Conservation (phyloP, 352 stramenopile genomes). For the Globisporangium paroecandrum region DNA sequence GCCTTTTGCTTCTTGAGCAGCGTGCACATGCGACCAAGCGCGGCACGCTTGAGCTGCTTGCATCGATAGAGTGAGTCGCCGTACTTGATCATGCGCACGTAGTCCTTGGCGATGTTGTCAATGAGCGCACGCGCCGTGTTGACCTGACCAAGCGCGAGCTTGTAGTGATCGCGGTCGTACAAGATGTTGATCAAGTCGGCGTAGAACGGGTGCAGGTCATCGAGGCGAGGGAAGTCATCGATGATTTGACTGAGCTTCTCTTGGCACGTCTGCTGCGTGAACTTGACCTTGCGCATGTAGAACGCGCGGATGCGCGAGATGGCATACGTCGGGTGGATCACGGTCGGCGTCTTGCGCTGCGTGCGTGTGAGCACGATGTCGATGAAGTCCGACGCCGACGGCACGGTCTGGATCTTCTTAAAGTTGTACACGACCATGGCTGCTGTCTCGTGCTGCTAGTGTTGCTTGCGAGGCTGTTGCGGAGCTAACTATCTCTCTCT, state of each 20-base stretch:
- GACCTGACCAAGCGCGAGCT: conserved; percentile 98
- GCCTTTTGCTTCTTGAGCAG: conserved; percentile 99
- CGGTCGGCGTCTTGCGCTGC: conserved; percentile 98
- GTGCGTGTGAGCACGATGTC: conserved; percentile 99
- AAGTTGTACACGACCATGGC: conserved; percentile 99
- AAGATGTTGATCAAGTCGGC: conserved; percentile 99
- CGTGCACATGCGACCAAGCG: conserved; percentile 99
- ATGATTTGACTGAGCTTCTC: conserved; percentile 98
- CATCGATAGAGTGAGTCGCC: conserved; percentile 99
- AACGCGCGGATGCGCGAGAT: conserved; percentile 96
- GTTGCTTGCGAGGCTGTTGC: not conserved
- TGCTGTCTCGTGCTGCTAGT: not conserved
- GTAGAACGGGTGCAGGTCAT: conserved; percentile 99
- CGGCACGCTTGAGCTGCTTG: conserved; percentile 99
- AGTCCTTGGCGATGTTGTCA: conserved; percentile 97
- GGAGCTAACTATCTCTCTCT: conserved; percentile 7
- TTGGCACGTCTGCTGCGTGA: conserved; percentile 99
- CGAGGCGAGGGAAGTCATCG: conserved; percentile 98
- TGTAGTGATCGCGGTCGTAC: conserved; percentile 99
- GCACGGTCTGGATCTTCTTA: conserved; percentile 99
- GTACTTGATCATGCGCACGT: conserved; percentile 99
- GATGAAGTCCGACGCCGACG: conserved; percentile 96
- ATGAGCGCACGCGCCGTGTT: conserved; percentile 98
- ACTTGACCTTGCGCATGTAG: conserved; percentile 99
- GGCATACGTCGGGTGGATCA: conserved; percentile 97